Percentiles rank a stretch among this genome's conserved stretches.
Evolutionary conservation across 306 rosid species (phyloP).

Genomic region (Dalbergia cultrata): DNA sequence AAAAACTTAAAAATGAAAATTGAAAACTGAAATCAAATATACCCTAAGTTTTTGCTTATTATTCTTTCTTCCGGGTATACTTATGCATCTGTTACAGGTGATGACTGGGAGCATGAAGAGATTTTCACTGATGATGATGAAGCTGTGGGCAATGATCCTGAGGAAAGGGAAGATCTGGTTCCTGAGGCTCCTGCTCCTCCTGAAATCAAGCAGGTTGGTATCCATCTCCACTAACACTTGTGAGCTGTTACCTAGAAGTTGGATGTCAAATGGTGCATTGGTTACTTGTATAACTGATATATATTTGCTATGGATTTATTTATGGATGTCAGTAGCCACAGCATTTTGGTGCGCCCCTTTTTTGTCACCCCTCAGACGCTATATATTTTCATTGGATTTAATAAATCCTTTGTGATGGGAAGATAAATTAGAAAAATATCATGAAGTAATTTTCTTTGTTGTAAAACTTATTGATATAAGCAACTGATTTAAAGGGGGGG

Average conservation of each 20-base stretch:
- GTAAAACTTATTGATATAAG: neutral
- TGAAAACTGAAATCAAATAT: neutral
- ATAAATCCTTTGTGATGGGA: neutral
- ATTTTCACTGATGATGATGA: slow-evolving; percentile 98
- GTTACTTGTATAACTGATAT: slow-evolving; percentile 7
- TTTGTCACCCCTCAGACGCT: neutral
- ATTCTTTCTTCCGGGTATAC: neutral
- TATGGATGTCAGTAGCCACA: slow-evolving; percentile 10
- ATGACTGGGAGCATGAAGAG: slow-evolving; percentile 99
- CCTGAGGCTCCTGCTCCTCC: slow-evolving; percentile 98
- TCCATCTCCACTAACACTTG: slow-evolving; percentile 20
- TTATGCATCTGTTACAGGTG: slow-evolving; percentile 64
- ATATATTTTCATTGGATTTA: neutral
- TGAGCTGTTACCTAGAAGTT: slow-evolving; percentile 27
- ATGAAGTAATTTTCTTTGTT: neutral
- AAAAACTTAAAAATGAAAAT: neutral
- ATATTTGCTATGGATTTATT: neutral
- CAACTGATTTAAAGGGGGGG: neutral
- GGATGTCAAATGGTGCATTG: slow-evolving; percentile 5
- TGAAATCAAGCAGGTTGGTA: slow-evolving; percentile 91
- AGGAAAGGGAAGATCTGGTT: slow-evolving; percentile 96
- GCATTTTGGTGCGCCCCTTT: neutral
- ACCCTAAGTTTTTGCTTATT: neutral
- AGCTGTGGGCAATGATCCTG: slow-evolving; percentile 91
- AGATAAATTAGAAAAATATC: neutral